Base-by-base conservation (phyloP, 805 yeast genomes). In the Metschnikowia baotianmanensis region DNA sequence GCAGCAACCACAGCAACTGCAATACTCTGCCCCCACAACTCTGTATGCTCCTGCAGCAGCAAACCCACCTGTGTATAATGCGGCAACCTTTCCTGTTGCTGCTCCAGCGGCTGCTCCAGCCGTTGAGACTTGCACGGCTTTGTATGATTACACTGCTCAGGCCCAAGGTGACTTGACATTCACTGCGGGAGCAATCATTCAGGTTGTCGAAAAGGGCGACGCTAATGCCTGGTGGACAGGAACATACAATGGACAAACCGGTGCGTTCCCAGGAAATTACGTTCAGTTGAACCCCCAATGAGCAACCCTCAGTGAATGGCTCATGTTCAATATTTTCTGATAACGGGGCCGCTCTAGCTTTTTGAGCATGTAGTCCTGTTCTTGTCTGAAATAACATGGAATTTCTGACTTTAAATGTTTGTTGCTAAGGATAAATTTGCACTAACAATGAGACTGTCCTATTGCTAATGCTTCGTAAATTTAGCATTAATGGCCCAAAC, bases 191-290 rank as follows among this genome's bases (percentile, higher is more conserved):
- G 84, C 90, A 16, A 76, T 80, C 22, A 90, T 93, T 50, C 86
- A 86, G 53, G 73, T 93, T 45, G 78, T 89, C 3, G 86, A 88
- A 58, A 82, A 87, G 56, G 84, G 96, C 1, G 96, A 89, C 59
- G 75, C 82, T 38, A 88, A 87, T 55, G 99, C 96, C 5, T 93
- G 99, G 99, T 93, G 99, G 99, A 88, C 96, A 0, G 99, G 99
- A 11, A 67, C 74, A 28, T 68, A 76, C 47, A 86, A 88, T 53
- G 97, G 96, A 7, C 83, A 73, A 44, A 82, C 83, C 44, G 99
- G 99, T 43, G 84, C 82, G 9, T 93, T 95, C 71, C 99, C 99
- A 5, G 99, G 96, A 8, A 93, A 91, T 59, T 93, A 93, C 56
- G 99, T 93, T 20, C 91, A 85, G 60, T 61, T 87, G 51, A 80